Conservation (phyloP, 345 rosid genomes). For the Cochlearia excelsa region DNA sequence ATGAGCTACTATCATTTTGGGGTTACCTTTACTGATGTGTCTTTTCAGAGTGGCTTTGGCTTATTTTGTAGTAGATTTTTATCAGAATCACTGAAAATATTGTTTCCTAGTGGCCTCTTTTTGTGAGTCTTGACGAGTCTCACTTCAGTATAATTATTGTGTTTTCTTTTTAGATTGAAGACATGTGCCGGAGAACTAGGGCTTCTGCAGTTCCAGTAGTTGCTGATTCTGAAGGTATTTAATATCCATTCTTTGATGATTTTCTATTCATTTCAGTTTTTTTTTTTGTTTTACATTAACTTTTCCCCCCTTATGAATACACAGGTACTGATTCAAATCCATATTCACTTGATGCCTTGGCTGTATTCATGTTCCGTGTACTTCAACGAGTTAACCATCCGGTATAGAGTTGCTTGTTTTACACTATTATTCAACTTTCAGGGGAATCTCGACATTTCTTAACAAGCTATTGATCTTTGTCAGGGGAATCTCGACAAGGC, state of each 20-base stretch:
- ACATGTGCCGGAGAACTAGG: slow-evolving; percentile 69
- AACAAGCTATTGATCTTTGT: slow-evolving; percentile 13
- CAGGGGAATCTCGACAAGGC: slow-evolving; percentile 96
- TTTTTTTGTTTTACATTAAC: neutral
- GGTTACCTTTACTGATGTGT: slow-evolving; percentile 7
- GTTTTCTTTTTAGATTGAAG: slow-evolving; percentile 61
- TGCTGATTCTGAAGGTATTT: slow-evolving; percentile 84
- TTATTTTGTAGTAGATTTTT: slow-evolving; percentile 11
- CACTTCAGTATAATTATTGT: slow-evolving; percentile 1
- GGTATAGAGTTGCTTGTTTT: slow-evolving; percentile 40
- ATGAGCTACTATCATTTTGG: slow-evolving; percentile 14
- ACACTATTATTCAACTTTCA: slow-evolving; percentile 20
- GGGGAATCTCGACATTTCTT: neutral
- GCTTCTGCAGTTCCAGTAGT: slow-evolving; percentile 87
- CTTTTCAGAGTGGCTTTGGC: slow-evolving; percentile 7
- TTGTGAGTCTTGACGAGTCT: slow-evolving; percentile 12
- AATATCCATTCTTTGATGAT: slow-evolving; percentile 18
- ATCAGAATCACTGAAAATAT: neutral
- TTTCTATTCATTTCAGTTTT: neutral
- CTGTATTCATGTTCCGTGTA: slow-evolving; percentile 86
- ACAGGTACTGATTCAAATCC: slow-evolving; percentile 88
- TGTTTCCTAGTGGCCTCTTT: slow-evolving; percentile 17
- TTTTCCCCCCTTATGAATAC: slow-evolving; percentile 20
- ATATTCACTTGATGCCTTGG: slow-evolving; percentile 85
- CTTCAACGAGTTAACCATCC: slow-evolving; percentile 90